Percentiles rank a stretch among this genome's conserved stretches.
phyloP scores from a whole-genome alignment of 441 rosid species.

The Viola pubescens region DNA sequence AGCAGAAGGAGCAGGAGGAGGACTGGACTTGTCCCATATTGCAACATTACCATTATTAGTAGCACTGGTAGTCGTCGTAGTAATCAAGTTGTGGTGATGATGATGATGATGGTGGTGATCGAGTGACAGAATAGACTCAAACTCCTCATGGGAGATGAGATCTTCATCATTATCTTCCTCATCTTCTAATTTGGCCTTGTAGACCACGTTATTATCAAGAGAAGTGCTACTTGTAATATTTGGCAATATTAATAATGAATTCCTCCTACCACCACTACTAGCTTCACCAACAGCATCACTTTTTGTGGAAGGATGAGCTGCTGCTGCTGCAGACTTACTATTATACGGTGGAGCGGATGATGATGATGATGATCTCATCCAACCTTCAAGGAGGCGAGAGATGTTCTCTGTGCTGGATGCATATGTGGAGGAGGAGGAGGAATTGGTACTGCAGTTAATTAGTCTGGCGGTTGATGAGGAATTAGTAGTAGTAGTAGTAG shows the following conservation, averaged over 20 bases:
- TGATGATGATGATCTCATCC: slow-evolving; percentile 79
- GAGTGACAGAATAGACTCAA: slow-evolving; percentile 48
- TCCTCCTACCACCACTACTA: too few relatives aligned
- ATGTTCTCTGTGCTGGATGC: slow-evolving; percentile 95
- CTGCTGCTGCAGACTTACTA: too few relatives aligned
- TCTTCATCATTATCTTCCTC: slow-evolving; percentile 23
- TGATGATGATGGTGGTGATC: slow-evolving; percentile 28
- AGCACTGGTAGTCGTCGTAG: too few relatives aligned
- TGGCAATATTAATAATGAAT: too few relatives aligned
- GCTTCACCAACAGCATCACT: too few relatives aligned
- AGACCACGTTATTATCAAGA: neutral
- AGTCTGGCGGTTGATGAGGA: slow-evolving; percentile 23
- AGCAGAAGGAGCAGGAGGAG: slow-evolving; percentile 31
- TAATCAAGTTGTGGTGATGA: too few relatives aligned
- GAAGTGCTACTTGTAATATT: too few relatives aligned
- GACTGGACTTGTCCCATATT: slow-evolving; percentile 32
- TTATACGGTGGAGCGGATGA: too few relatives aligned
- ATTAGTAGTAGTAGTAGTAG: neutral
- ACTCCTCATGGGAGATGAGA: slow-evolving; percentile 41
- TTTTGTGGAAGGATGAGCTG: too few relatives aligned
- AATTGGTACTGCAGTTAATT: slow-evolving; percentile 9
- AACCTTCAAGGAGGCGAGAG: slow-evolving; percentile 83
- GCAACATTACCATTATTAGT: slow-evolving; percentile 17
- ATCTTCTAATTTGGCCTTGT: slow-evolving; percentile 32
- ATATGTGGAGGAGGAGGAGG: slow-evolving; percentile 34